Percentiles rank a stretch among this genome's conserved stretches.
Conservation (phyloP, 345 rosid genomes). For the Lenwebbia sp. region DNA sequence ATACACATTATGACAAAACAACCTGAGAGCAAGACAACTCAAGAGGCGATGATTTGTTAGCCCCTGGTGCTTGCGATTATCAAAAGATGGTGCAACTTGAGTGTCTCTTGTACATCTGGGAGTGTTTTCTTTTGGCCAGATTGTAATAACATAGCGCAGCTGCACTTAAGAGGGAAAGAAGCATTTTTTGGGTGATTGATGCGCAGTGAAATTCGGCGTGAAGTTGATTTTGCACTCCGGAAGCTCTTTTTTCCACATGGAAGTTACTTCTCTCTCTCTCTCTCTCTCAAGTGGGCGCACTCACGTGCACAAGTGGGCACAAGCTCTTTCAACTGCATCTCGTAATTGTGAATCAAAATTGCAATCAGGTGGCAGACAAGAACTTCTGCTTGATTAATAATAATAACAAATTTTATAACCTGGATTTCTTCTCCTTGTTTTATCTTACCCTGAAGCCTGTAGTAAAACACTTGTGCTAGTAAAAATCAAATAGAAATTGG, state of each 20-base stretch:
- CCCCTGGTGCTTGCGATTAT: not conserved
- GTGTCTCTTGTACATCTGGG: not conserved
- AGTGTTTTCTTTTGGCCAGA: not conserved
- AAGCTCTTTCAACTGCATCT: not conserved
- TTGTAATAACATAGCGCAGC: not conserved
- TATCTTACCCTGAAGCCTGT: not conserved
- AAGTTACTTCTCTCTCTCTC: not conserved
- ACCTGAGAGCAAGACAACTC: not conserved
- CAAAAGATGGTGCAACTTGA: not conserved
- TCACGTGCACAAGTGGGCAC: not conserved
- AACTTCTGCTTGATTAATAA: not conserved
- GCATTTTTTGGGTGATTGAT: not conserved
- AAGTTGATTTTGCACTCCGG: not conserved
- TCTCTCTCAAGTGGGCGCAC: not conserved
- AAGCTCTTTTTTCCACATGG: not conserved
- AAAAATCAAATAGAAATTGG: not conserved
- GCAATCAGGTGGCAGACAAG: not conserved
- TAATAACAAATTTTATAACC: not conserved
- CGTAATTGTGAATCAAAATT: not conserved
- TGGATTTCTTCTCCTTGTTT: not conserved
- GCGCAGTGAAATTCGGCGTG: not conserved
- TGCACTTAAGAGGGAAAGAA: not conserved
- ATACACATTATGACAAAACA: slow-evolving; percentile 17
- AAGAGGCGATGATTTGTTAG: not conserved
- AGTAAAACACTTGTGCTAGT: not conserved